phyloP scores from a whole-genome alignment of 495 filamentous ascomycete species.

The Tuber umbilicatum region DNA sequence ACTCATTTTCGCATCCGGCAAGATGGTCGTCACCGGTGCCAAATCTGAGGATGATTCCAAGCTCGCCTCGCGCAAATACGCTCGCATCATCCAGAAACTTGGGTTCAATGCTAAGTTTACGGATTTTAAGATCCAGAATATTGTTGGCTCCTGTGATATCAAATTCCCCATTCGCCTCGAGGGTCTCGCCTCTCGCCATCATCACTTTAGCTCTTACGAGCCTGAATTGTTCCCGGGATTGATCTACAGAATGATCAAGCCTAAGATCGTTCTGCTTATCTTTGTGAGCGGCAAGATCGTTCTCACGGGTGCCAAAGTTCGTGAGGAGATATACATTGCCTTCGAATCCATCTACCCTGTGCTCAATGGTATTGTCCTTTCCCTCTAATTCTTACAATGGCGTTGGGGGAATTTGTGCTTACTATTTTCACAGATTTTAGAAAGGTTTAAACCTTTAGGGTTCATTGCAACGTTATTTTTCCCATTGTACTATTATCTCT shows the following conservation, averaged over 20 bases:
- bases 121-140: slow-evolving; percentile 99
- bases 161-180: slow-evolving; percentile 98
- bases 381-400: slow-evolving; percentile 7
- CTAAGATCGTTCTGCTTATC: slow-evolving; percentile 97
- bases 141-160: slow-evolving; percentile 97
- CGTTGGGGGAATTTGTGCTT: slow-evolving; percentile 33
- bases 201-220: slow-evolving; percentile 99
- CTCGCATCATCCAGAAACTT: slow-evolving; percentile 98
- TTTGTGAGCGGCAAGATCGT: slow-evolving; percentile 99
- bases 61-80: slow-evolving; percentile 94
- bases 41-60: slow-evolving; percentile 98
- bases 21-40: slow-evolving; percentile 99
- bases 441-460: slow-evolving; percentile 50
- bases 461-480: slow-evolving; percentile 17
- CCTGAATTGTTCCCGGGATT: slow-evolving; percentile 97
- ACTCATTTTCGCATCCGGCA: slow-evolving; percentile 94
- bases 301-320: slow-evolving; percentile 93
- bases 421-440: slow-evolving; percentile 55
- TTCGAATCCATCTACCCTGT: slow-evolving; percentile 99
- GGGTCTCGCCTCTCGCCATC: slow-evolving; percentile 89
- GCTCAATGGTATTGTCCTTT: slow-evolving; percentile 62
- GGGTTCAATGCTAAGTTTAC: slow-evolving; percentile 99
- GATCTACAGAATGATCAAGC: slow-evolving; percentile 99
- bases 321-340: slow-evolving; percentile 97
- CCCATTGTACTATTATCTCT: slow-evolving; percentile 40